These are phyloP conservation scores for Ricinus communis DNA, from an alignment of 345 rosid genomes.

Conservation along the genomic window DNA sequence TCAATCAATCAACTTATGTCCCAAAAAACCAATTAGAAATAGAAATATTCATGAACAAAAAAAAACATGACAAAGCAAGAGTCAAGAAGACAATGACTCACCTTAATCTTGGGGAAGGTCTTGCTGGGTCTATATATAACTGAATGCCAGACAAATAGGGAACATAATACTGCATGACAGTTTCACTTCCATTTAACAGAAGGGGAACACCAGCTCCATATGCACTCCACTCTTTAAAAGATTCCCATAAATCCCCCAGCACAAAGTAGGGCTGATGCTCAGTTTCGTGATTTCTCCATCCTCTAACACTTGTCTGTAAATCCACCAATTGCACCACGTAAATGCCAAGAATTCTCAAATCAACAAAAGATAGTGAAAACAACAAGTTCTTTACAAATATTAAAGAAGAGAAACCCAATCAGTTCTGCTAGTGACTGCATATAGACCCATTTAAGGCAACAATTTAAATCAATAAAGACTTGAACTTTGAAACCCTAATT, in stretches of 20 bases:
- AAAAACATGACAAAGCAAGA: neutral
- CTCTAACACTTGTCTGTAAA: slow-evolving; percentile 51
- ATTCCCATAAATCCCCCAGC: slow-evolving; percentile 83
- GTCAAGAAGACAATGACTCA: slow-evolving; percentile 26
- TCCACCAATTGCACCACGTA: slow-evolving; percentile 16
- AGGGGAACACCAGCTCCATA: slow-evolving; percentile 92
- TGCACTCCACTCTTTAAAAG: slow-evolving; percentile 88
- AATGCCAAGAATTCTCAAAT: neutral
- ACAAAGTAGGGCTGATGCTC: slow-evolving; percentile 58
- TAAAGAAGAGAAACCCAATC: neutral
- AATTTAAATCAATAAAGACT: neutral
- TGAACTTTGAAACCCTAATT: neutral
- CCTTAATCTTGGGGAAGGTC: slow-evolving; percentile 50
- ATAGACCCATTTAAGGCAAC: neutral
- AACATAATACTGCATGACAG: slow-evolving; percentile 81
- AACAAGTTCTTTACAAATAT: neutral
- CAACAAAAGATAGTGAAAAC: neutral
- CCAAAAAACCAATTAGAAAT: neutral
- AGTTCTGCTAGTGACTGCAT: neutral
- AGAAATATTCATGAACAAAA: neutral
- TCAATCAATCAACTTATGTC: slow-evolving; percentile 2
- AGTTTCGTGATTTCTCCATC: slow-evolving; percentile 46
- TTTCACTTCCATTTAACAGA: slow-evolving; percentile 63
- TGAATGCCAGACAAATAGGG: slow-evolving; percentile 94
- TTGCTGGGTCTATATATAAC: slow-evolving; percentile 58